phyloP scores from a whole-genome alignment of 2,329 filamentous ascomycete genomes.

The Raffaelea deltoideospora region DNA sequence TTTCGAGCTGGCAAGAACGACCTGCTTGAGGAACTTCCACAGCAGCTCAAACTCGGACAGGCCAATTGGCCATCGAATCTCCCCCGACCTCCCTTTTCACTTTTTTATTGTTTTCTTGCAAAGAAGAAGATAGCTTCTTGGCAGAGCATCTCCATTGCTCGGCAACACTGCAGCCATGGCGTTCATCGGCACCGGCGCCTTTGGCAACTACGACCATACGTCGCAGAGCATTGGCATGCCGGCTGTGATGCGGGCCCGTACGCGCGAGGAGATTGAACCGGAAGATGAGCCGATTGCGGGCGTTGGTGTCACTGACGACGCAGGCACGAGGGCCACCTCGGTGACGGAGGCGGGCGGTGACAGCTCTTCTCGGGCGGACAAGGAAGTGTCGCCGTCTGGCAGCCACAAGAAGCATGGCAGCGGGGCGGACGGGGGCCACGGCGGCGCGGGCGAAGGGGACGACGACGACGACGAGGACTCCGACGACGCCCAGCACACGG shows the following conservation, averaged over 20 bases:
- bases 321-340: constrained; percentile 20
- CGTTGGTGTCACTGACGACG: constrained; percentile 12
- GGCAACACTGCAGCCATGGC: constrained; percentile 20
- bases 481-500: constrained; percentile 21
- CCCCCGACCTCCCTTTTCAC: too few species aligned
- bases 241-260: constrained; percentile 11
- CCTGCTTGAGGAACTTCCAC: too few species aligned
- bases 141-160: background rate
- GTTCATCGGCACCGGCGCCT: constrained; percentile 23
- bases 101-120: too few species aligned
- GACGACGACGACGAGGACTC: constrained; percentile 16
- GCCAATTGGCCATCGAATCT: too few species aligned
- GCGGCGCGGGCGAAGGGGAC: constrained; percentile 12
- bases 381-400: constrained; percentile 6
- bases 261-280: constrained; percentile 14
- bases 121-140: too few species aligned
- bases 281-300: too few species aligned
- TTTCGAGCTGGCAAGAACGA: too few species aligned
- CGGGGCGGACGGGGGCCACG: constrained; percentile 7
- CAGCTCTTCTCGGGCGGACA: background rate
- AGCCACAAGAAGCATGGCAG: constrained; percentile 15
- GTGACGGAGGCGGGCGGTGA: constrained; percentile 18
- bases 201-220: constrained; percentile 33
- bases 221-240: constrained; percentile 26
- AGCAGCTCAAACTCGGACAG: too few species aligned